These are phyloP conservation scores for Candida frijolesensis DNA, from an alignment of 1,139 yeast species.

Conservation along the genomic window DNA sequence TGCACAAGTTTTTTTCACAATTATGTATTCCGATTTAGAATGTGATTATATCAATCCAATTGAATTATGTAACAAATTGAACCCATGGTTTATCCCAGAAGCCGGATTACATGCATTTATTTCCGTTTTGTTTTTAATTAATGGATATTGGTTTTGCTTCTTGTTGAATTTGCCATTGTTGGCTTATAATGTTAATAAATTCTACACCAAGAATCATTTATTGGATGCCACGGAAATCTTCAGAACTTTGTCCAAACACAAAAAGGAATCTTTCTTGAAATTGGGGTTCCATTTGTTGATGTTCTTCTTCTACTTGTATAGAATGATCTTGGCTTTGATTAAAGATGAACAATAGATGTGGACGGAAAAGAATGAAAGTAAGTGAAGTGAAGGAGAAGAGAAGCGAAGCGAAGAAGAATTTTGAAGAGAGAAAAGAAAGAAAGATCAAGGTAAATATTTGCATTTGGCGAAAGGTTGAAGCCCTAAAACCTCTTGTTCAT, in stretches of 20 bases:
- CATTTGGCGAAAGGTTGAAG: neutral
- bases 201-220: constrained; percentile 74
- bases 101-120: constrained; percentile 80
- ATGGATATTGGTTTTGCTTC: constrained; percentile 94
- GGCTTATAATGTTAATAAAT: constrained; percentile 78
- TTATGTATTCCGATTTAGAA: constrained; percentile 91
- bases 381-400: neutral
- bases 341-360: constrained; percentile 47
- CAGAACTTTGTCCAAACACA: constrained; percentile 90
- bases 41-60: constrained; percentile 96
- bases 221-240: constrained; percentile 98
- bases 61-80: constrained; percentile 91
- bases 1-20: constrained; percentile 88
- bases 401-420: neutral
- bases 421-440: neutral
- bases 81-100: constrained; percentile 89
- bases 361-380: no score
- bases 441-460: neutral
- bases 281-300: constrained; percentile 87
- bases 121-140: constrained; percentile 71
- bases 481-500: neutral
- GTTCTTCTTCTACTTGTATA: constrained; percentile 94
- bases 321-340: constrained; percentile 95
- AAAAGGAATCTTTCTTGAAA: constrained; percentile 88
- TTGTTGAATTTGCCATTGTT: constrained; percentile 82